phyloP scores from a whole-genome alignment of 768 basidiomycete species.

The Cystofilobasidium bisporidii region DNA sequence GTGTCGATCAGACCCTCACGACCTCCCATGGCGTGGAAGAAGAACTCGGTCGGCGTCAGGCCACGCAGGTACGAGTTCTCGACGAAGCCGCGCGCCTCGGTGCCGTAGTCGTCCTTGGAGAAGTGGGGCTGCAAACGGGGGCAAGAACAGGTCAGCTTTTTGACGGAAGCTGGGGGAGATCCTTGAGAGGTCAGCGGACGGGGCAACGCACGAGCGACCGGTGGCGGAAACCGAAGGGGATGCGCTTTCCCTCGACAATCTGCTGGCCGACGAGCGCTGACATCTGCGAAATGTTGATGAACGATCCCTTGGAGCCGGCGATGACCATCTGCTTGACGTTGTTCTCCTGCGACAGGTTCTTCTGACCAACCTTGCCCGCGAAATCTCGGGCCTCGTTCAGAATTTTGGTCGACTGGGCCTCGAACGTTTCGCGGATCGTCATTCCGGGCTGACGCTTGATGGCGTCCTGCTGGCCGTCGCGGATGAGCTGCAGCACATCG shows the following conservation, averaged over 20 bases:
- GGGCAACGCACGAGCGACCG: conserved; percentile 52
- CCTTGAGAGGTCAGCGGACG: too few species aligned
- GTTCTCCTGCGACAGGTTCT: conserved; percentile 95
- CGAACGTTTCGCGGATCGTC: conserved; percentile 98
- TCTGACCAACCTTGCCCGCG: conserved; percentile 93
- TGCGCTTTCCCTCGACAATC: conserved; percentile 93
- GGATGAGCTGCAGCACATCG: conserved; percentile 67
- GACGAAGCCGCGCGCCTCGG: conserved; percentile 94
- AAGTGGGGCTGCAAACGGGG: conserved; percentile 59
- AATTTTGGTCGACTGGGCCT: conserved; percentile 78
- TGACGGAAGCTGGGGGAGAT: too few species aligned
- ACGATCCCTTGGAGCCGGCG: conserved; percentile 91
- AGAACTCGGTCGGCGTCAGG: conserved; percentile 94
- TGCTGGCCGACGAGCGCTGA: conserved; percentile 98
- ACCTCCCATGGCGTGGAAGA: conserved; percentile 99
- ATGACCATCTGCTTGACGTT: conserved; percentile 99
- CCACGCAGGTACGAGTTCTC: conserved; percentile 97
- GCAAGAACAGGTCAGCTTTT: background rate
- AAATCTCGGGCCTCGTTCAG: conserved; percentile 91
- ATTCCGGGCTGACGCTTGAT: conserved; percentile 90
- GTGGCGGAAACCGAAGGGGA: conserved; percentile 96
- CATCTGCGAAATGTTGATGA: conserved; percentile 99
- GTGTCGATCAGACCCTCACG: conserved; percentile 98
- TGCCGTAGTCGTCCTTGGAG: conserved; percentile 96
- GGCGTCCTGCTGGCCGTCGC: conserved; percentile 71